phyloP scores from a whole-genome alignment of 257 asterid genomes.

The Verbena officinalis region DNA sequence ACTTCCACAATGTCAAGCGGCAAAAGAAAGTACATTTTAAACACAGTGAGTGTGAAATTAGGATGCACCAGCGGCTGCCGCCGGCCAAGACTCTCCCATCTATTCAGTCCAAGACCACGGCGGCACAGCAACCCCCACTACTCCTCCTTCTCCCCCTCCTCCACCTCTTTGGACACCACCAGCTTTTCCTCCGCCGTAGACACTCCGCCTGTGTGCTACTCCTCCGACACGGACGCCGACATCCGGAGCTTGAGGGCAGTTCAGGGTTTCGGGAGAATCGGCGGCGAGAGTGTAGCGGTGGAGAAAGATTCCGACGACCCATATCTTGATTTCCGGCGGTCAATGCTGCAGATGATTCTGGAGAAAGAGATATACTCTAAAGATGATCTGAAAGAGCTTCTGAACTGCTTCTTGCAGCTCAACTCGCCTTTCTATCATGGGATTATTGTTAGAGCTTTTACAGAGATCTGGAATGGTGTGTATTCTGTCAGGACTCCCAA shows the following conservation, averaged over 20 bases:
- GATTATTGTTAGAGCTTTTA: conserved; percentile 71
- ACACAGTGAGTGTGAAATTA: conserved; percentile 47
- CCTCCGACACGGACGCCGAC: conserved; percentile 45
- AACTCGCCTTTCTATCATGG: conserved; percentile 87
- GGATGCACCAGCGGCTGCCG: conserved; percentile 63
- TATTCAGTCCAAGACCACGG: conserved; percentile 52
- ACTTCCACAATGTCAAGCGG: conserved; percentile 41
- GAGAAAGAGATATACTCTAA: conserved; percentile 74
- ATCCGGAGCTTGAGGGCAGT: conserved; percentile 57
- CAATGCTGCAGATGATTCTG: conserved; percentile 93
- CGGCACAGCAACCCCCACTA: conserved; percentile 24
- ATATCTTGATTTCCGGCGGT: conserved; percentile 77
- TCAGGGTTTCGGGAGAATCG: conserved; percentile 68
- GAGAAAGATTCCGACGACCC: conserved; percentile 94
- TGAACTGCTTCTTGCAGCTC: conserved; percentile 84
- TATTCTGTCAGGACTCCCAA: conserved; percentile 36
- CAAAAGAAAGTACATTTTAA: conserved; percentile 50
- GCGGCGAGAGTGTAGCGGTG: conserved; percentile 75
- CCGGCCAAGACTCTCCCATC: conserved; percentile 46
- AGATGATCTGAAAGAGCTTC: conserved; percentile 70
- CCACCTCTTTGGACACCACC: conserved; percentile 45
- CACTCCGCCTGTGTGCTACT: conserved; percentile 20
- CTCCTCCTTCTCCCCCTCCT: conserved; percentile 39
- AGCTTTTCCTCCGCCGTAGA: conserved; percentile 34
- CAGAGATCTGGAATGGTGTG: conserved; percentile 89